Conservation (phyloP, 2,329 filamentous ascomycete species). For the Catunica adiposa region DNA sequence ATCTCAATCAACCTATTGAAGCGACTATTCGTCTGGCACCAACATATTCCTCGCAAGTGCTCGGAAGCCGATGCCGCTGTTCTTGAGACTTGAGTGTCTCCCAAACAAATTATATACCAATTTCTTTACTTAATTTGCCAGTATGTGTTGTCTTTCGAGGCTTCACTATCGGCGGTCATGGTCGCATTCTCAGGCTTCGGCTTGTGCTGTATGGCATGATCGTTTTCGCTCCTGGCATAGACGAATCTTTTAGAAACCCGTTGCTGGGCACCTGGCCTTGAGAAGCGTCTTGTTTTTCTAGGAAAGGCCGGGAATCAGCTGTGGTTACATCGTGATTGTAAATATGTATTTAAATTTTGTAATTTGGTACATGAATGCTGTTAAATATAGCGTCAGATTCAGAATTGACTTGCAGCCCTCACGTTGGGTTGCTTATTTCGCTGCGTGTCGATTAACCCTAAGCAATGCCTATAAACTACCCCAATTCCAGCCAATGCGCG, state of each 20-base stretch:
- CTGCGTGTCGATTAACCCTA: not conserved
- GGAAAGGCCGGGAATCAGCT: slow-evolving; percentile 42
- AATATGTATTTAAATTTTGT: not conserved
- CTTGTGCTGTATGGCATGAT: slow-evolving; percentile 24
- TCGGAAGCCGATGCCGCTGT: not conserved
- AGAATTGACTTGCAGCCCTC: not conserved
- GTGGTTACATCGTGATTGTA: slow-evolving; percentile 31
- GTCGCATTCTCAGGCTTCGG: slow-evolving; percentile 21
- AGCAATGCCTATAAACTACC: not conserved
- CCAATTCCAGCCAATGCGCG: not conserved
- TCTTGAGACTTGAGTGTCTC: not conserved
- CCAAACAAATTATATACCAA: too few species aligned
- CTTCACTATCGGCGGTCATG: slow-evolving; percentile 33
- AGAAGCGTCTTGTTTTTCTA: slow-evolving; percentile 37
- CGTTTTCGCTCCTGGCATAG: slow-evolving; percentile 42
- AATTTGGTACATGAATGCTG: too few species aligned
- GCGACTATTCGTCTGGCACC: not conserved
- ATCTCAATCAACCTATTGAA: not conserved
- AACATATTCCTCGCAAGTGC: not conserved
- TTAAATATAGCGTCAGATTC: too few species aligned
- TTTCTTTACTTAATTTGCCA: slow-evolving; percentile 6
- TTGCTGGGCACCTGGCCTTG: slow-evolving; percentile 40
- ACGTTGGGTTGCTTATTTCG: not conserved
- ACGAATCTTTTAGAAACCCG: slow-evolving; percentile 28
- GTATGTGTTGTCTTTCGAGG: slow-evolving; percentile 10